Base-by-base conservation (phyloP, 768 basidiomycete genomes). In the Sutorius australiensis region DNA sequence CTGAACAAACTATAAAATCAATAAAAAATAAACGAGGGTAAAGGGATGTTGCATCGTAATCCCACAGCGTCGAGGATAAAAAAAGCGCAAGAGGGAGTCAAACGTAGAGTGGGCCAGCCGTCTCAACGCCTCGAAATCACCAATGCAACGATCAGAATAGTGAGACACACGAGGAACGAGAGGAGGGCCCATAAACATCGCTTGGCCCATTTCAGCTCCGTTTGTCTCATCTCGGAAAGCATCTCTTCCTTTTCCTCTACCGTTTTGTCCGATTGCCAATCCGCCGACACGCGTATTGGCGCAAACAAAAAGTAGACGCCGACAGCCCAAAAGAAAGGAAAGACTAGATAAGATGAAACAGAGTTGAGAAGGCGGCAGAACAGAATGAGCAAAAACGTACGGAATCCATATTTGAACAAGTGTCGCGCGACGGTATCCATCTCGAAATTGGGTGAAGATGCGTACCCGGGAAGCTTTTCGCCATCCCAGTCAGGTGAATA, bases 381-480 rank as follows among this genome's bases (percentile, higher is more conserved):
- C n/a, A 14, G 5, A 24, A 24, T 28, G 3, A 24, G 24, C 24
- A 14, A 8, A 8, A 0, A 48, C 83, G 62, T 59, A 84, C 83
- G 61, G 61, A 85, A 84, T 40, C 82, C 81, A 53, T 83, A 83
- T 60, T 78, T 80, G 71, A 85, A 84, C 42, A 85, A 66, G 63
- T 78, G 81, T 68, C 78, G 76, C 6, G 83, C 80, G 45, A 84
- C 77, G 24, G 82, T 84, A 5, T 73, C 66, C 32, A 76, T 74
- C 69, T 85, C 81, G 19, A 70, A 67, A 51, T 72, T 31, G 66
- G 65, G 47, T 55, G 71, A 50, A 60, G 56, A 31, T 3, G 39
- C 6, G 21, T 65, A 68, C 32, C 0, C 28, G 14, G 67, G 64
- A 2, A 68, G 62, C 49, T 67, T 71, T 31, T 71, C 66, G 47